These are phyloP conservation scores for Epithele typhae DNA, from an alignment of 768 basidiomycete species.

Conservation along the genomic window DNA sequence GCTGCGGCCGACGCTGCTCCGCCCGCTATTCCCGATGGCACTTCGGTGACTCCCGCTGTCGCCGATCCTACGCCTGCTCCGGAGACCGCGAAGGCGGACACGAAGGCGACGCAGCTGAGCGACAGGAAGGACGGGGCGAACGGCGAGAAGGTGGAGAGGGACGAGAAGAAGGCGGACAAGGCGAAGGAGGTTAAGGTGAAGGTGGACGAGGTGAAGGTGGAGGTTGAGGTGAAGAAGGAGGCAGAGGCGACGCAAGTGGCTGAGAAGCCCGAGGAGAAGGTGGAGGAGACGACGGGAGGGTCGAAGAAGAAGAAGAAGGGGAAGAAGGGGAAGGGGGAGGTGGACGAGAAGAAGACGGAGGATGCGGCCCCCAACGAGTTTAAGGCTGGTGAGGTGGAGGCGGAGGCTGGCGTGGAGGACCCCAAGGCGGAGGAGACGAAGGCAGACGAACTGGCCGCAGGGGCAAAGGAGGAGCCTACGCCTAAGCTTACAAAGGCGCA, in stretches of 20 bases:
- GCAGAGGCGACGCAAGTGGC: neutral
- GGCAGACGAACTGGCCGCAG: too few species aligned
- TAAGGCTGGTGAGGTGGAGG: neutral
- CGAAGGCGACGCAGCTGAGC: too few species aligned
- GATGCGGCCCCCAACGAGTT: neutral
- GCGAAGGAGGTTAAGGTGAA: neutral
- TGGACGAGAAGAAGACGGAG: neutral
- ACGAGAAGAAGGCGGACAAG: neutral
- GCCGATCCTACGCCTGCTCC: too few species aligned
- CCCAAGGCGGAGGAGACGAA: neutral
- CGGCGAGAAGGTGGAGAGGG: neutral
- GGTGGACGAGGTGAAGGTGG: neutral
- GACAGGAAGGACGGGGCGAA: neutral
- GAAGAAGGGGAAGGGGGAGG: neutral
- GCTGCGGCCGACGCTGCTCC: too few species aligned
- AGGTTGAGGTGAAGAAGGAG: neutral
- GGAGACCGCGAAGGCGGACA: too few species aligned
- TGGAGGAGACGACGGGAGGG: neutral
- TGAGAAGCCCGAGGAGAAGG: neutral
- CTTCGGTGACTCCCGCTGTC: too few species aligned
- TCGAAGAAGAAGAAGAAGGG: neutral
- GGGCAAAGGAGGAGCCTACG: too few species aligned
- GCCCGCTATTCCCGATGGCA: too few species aligned
- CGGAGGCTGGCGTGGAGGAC: too few species aligned
- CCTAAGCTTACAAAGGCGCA: too few species aligned